Evolutionary conservation across 1,284 basidiomycete genomes (phyloP).

Genomic region (Bjerkandera adusta): DNA sequence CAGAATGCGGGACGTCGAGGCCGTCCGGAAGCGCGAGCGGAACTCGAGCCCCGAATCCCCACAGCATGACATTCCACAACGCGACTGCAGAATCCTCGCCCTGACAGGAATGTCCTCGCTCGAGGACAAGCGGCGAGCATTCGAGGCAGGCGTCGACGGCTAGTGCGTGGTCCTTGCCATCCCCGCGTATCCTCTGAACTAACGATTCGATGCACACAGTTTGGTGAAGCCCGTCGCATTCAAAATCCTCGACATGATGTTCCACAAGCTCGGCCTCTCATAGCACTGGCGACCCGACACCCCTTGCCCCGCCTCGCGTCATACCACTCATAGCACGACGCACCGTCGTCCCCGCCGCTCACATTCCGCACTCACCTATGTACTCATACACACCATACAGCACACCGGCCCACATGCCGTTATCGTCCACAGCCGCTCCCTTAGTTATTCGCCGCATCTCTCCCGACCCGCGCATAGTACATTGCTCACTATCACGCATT

Average conservation of each 20-base stretch:
- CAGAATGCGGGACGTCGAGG: constrained; percentile 82
- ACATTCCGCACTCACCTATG: too few species aligned
- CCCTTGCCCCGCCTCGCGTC: too few species aligned
- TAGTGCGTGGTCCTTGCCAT: constrained; percentile 60
- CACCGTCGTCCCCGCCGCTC: too few species aligned
- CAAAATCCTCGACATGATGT: constrained; percentile 84
- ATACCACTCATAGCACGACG: too few species aligned
- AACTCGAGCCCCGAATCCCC: too few species aligned
- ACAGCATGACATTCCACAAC: constrained; percentile 18
- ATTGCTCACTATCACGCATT: too few species aligned
- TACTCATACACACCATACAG: too few species aligned
- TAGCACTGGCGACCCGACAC: background rate
- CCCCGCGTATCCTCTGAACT: constrained; percentile 6
- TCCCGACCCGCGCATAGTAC: too few species aligned
- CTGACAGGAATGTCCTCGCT: constrained; percentile 91
- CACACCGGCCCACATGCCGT: too few species aligned
- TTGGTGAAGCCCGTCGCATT: constrained; percentile 92
- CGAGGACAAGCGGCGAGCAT: constrained; percentile 90
- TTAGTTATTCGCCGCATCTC: too few species aligned
- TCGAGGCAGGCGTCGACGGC: constrained; percentile 92
- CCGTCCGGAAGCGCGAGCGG: constrained; percentile 37
- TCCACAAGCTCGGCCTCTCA: constrained; percentile 70
- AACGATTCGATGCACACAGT: constrained; percentile 37
- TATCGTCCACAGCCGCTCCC: too few species aligned
- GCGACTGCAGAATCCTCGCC: constrained; percentile 73